A percentile compares a stretch with the other conserved stretches of the same genome.
phyloP scores from a whole-genome alignment of 495 filamentous ascomycete species.

The Trichoderma gamsii region DNA sequence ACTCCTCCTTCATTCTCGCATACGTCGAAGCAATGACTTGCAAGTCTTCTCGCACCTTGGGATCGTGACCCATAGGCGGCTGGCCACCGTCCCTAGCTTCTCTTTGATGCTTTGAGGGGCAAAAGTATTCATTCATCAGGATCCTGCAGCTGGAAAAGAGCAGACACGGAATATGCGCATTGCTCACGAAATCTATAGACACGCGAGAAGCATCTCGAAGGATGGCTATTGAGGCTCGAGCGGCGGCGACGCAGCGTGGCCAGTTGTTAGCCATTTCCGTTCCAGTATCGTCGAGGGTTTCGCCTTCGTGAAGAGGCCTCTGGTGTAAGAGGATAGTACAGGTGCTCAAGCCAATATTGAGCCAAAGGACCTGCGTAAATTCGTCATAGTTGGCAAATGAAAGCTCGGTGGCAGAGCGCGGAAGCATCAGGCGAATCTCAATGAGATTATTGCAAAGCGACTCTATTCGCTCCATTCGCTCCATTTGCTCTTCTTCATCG shows the following conservation, averaged over 20 bases:
- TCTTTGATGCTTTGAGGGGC: not conserved
- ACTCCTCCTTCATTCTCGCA: not conserved
- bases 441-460: not conserved
- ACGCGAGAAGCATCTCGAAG: conserved; percentile 13
- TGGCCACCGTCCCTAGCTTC: not conserved
- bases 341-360: not conserved
- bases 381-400: conserved; percentile 1
- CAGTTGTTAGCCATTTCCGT: not conserved
- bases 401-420: conserved; percentile 13
- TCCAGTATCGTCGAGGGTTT: not conserved
- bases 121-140: not conserved
- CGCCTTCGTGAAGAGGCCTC: not conserved
- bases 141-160: conserved; percentile 9
- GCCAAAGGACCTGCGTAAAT: not conserved
- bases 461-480: not conserved
- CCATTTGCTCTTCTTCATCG: not conserved
- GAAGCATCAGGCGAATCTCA: conserved; percentile 5
- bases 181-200: conserved; percentile 3
- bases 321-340: conserved; percentile 2
- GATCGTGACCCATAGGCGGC: not conserved
- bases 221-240: not conserved
- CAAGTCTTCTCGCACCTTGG: not conserved
- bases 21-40: not conserved
- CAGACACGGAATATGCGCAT: not conserved
- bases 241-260: conserved; percentile 1